Evolutionary conservation across 2,329 filamentous ascomycete genomes (phyloP).

Genomic region (Lasiodiplodia theobromae): DNA sequence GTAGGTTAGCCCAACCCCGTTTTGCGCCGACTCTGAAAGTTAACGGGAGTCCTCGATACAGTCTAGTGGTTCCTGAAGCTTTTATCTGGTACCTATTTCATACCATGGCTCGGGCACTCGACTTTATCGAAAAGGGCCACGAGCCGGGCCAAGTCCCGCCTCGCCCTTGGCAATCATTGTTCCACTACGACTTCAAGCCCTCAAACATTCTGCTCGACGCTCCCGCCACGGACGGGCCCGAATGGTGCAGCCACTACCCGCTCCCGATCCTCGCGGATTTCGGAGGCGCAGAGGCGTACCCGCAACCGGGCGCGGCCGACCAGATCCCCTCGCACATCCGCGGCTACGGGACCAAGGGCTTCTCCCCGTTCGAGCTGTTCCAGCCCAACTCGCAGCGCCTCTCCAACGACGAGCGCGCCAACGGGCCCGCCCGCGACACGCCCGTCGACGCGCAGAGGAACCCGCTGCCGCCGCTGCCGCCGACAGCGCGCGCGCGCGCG

Average conservation of each 20-base stretch:
- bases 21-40: background rate
- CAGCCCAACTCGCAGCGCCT: background rate
- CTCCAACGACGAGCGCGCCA: background rate
- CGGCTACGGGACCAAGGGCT: background rate
- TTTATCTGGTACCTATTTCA: conserved; percentile 25
- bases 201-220: conserved; percentile 6
- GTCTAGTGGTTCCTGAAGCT: conserved; percentile 1
- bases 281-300: conserved; percentile 1
- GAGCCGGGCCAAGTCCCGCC: background rate
- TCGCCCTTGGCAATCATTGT: background rate
- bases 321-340: background rate
- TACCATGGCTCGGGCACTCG: background rate
- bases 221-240: background rate
- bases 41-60: background rate
- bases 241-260: conserved; percentile 9
- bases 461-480: background rate
- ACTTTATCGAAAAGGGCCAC: background rate
- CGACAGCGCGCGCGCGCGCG: background rate
- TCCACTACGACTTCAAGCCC: conserved; percentile 24
- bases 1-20: background rate
- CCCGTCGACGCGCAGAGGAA: too few relatives aligned
- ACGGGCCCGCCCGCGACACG: background rate
- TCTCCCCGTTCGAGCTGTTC: background rate
- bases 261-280: conserved; percentile 5
- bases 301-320: background rate